phyloP scores from a whole-genome alignment of 2,329 filamentous ascomycete genomes.

The Alternaria longipes region DNA sequence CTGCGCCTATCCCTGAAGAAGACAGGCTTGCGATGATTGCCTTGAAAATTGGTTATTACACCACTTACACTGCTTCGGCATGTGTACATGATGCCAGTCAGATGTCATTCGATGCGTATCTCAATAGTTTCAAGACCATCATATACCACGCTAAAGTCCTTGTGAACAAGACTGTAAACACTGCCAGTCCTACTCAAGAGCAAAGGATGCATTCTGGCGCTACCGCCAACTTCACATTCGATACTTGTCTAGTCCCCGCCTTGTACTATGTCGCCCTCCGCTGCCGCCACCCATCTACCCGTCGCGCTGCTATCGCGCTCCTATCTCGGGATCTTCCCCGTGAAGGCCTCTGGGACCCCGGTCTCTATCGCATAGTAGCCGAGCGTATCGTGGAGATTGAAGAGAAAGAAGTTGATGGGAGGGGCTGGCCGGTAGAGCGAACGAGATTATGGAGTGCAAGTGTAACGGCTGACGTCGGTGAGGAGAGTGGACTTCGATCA shows the following conservation, averaged over 20 bases:
- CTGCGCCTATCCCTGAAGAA: not conserved
- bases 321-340: not conserved
- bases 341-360: not conserved
- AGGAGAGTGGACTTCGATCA: not conserved
- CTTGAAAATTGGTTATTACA: not conserved
- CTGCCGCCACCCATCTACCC: not conserved
- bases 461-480: not conserved
- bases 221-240: not conserved
- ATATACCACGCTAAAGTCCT: not conserved
- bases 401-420: not conserved
- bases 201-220: no score
- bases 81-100: not conserved
- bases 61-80: not conserved
- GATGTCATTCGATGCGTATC: not conserved
- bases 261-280: not conserved
- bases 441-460: not conserved
- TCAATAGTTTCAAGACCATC: not conserved
- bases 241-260: not conserved
- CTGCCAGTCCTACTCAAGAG: accelerated
- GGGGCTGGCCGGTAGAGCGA: not conserved
- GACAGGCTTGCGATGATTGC: not conserved
- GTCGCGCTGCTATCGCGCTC: not conserved
- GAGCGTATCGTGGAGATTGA: not conserved
- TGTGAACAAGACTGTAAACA: not conserved
- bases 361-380: not conserved